A percentile compares a stretch with the other conserved stretches of the same genome.
Conservation (phyloP, 345 rosid genomes). For the Toxicodendron radicans region DNA sequence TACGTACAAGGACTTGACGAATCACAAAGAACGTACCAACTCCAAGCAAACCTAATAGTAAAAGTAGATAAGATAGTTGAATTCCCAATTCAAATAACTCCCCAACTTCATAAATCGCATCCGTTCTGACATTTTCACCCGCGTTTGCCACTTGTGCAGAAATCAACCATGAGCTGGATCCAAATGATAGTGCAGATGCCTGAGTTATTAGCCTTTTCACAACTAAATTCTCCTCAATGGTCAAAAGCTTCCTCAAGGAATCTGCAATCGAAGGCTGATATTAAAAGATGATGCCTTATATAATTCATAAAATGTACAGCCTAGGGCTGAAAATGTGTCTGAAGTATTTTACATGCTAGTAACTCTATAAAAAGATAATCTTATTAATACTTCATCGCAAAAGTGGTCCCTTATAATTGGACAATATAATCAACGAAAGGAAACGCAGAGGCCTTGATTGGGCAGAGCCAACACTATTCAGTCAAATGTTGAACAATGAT, state of each 20-base stretch:
- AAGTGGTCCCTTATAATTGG: neutral
- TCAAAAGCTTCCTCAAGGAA: constrained; percentile 32
- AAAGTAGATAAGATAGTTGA: constrained; percentile 83
- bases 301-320: neutral
- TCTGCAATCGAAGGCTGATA: constrained; percentile 36
- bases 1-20: constrained; percentile 91
- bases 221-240: constrained; percentile 28
- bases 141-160: constrained; percentile 68
- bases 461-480: constrained; percentile 12
- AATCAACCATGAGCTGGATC: constrained; percentile 48
- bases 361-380: neutral
- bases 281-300: neutral
- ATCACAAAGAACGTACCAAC: constrained; percentile 87
- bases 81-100: constrained; percentile 89
- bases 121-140: constrained; percentile 36
- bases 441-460: neutral
- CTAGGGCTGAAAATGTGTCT: neutral
- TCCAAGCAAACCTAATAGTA: constrained; percentile 78
- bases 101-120: constrained; percentile 65
- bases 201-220: constrained; percentile 42
- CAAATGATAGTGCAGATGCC: constrained; percentile 44
- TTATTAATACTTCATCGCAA: neutral
- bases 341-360: neutral
- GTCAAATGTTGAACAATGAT: neutral
- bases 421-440: constrained; percentile 3